Evolutionary conservation across 176 grass and related monocot genomes (phyloP), one percentile per base, ranked within the genome.

Genomic region (Stipa capillata): DNA sequence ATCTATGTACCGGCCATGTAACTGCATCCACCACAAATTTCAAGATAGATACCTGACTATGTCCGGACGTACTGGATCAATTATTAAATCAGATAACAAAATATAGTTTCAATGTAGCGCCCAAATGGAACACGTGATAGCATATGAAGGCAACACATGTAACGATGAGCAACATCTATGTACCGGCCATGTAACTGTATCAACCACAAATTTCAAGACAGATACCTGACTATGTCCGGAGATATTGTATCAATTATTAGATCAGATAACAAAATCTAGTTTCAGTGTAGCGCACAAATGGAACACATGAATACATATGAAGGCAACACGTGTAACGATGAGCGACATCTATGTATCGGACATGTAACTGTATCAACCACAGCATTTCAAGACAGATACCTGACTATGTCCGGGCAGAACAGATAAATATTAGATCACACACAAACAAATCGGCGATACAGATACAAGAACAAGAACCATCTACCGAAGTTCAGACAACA

Each of bases 111-210:
- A 4, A 66, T 75, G 59, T 75, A 33, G 17, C 24, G 64, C 70
- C 71, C 59, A 83, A 75, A 83, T 83, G 81, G 70, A 83, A 83
- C n/a, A n/a, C n/a, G n/a, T n/a, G n/a, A n/a, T n/a, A n/a, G n/a
- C n/a, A n/a, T n/a, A n/a, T n/a, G n/a, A 50, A n/a, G 67, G 68
- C 55, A 63, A 18, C 68, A 73, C 23, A 42, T 28, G 48, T 82
- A 82, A 72, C 79, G 41, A 82, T 72, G 67, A 61, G 66, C 20
- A 29, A 35, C 40, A 61, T 61, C 13, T 23, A 12, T 82, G 20
- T 83, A 25, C 81, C 71, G 14, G 81, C 2, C 60, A 84, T 84
- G 82, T 68, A 76, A 84, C 72, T 84, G 82, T 84, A 84, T 77
- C 72, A 58, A 68, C 82, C 47, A 84, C 71, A 33, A 41, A 55